These are phyloP conservation scores for Hsuehochloa calcarea DNA, from an alignment of 176 grass and related monocot genomes.

Conservation along the genomic window DNA sequence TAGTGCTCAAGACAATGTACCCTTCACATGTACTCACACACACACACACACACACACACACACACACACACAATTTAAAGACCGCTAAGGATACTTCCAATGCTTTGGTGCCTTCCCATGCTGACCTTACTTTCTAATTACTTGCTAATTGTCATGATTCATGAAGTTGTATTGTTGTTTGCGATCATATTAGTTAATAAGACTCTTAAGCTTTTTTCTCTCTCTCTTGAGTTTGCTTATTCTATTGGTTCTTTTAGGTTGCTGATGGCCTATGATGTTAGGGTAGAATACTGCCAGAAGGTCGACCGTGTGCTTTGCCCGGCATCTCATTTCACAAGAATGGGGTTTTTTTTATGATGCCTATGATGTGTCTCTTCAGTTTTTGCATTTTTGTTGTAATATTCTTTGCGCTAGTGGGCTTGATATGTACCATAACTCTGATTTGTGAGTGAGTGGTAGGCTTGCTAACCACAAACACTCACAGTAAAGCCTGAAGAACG, in stretches of 20 bases:
- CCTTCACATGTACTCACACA: not conserved
- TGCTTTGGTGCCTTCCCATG: conserved; percentile 9
- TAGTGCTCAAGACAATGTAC: not conserved
- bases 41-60: not conserved
- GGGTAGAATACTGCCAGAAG: conserved; percentile 15
- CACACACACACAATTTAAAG: not conserved
- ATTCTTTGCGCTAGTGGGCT: conserved; percentile 5
- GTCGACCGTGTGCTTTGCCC: not conserved
- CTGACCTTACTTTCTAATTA: conserved; percentile 8
- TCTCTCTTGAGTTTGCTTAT: not conserved
- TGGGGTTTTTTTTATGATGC: conserved; percentile 3
- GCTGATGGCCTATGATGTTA: conserved; percentile 21
- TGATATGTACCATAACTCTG: not conserved
- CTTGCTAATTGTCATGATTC: not conserved
- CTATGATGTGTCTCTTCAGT: not conserved
- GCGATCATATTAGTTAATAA: conserved; percentile 3
- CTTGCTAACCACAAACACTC: not conserved
- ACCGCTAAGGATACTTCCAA: not conserved
- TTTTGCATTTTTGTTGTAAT: not conserved
- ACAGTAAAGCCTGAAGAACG: no score
- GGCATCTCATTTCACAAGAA: not conserved
- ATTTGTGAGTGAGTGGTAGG: not conserved
- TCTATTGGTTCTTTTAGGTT: conserved; percentile 24
- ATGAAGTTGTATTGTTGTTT: conserved; percentile 1
- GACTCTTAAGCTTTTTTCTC: not conserved